Evolutionary conservation across 2,329 filamentous ascomycete genomes (phyloP).

Genomic region (Colletotrichum sp.): DNA sequence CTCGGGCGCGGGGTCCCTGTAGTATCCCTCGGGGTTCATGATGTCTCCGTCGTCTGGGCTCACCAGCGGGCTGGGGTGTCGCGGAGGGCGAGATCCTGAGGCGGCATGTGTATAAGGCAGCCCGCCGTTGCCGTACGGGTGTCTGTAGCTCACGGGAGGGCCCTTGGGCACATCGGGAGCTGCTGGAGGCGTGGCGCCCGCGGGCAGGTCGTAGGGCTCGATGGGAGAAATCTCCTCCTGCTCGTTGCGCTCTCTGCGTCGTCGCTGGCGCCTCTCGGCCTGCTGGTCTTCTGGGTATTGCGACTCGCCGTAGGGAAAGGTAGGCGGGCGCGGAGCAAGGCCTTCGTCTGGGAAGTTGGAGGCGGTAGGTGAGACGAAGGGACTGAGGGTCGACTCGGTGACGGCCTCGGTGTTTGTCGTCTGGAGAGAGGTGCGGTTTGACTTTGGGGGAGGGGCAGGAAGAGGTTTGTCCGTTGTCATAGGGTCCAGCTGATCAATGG

Average conservation of each 20-base stretch:
- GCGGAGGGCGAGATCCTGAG: constrained; percentile 32
- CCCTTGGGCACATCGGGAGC: constrained; percentile 67
- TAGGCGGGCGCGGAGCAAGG: constrained; percentile 64
- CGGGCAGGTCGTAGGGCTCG: constrained; percentile 38
- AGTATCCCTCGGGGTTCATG: constrained; percentile 37
- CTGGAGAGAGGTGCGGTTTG: constrained; percentile 60
- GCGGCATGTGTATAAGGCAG: constrained; percentile 28
- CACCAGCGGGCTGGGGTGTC: constrained; percentile 24
- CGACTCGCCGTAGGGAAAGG: constrained; percentile 53
- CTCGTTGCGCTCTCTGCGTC: constrained; percentile 42
- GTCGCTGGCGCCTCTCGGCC: constrained; percentile 46
- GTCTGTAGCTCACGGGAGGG: constrained; percentile 63
- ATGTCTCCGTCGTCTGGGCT: constrained; percentile 28
- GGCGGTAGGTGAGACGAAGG: constrained; percentile 59
- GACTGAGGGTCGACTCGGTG: constrained; percentile 64
- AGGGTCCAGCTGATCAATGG: constrained; percentile 14
- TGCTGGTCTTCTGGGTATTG: constrained; percentile 48
- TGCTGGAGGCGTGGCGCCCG: constrained; percentile 46
- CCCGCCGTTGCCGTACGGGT: constrained; percentile 48
- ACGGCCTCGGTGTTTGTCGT: constrained; percentile 59
- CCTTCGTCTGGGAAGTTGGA: constrained; percentile 57
- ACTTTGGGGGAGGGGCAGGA: constrained; percentile 10
- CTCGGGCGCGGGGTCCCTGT: constrained; percentile 25
- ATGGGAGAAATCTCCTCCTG: neutral
- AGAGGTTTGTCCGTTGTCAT: constrained; percentile 11